phyloP scores from a whole-genome alignment of 2,329 filamentous ascomycete species.

The Metarhizium robertsii region DNA sequence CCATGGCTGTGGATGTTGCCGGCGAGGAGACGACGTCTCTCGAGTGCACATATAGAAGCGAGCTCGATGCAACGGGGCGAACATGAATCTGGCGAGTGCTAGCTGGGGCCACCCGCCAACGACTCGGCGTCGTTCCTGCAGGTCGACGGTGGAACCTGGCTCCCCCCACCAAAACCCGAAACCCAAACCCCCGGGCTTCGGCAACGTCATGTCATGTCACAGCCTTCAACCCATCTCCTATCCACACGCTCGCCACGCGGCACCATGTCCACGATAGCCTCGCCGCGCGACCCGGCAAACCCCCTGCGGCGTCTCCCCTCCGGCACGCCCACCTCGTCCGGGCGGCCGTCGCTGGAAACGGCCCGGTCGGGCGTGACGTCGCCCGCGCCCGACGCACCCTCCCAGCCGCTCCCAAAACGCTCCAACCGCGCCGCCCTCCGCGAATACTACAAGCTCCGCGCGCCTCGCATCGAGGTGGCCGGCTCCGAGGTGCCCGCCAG shows the following conservation, averaged over 20 bases:
- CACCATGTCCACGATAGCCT: conserved; percentile 56
- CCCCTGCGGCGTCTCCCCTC: conserved; percentile 49
- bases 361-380: conserved; percentile 51
- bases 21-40: not conserved
- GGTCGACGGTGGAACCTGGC: not conserved
- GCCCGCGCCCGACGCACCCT: conserved; percentile 30
- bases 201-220: not conserved
- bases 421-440: conserved; percentile 79
- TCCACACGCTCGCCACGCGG: not conserved
- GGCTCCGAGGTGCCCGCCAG: conserved; percentile 51
- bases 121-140: not conserved
- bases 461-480: conserved; percentile 34
- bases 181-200: not conserved
- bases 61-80: no score
- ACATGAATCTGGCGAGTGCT: no score
- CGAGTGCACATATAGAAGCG: no score
- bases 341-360: conserved; percentile 63
- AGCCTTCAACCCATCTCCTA: not conserved
- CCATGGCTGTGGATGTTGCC: not conserved
- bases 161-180: not conserved
- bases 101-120: not conserved
- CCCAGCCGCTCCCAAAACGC: conserved; percentile 31
- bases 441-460: conserved; percentile 80
- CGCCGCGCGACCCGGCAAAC: conserved; percentile 50
- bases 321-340: conserved; percentile 60